Percentiles rank a stretch among this genome's conserved stretches.
Conservation (phyloP, 352 stramenopile genomes). For the Globisporangium megalacanthum region DNA sequence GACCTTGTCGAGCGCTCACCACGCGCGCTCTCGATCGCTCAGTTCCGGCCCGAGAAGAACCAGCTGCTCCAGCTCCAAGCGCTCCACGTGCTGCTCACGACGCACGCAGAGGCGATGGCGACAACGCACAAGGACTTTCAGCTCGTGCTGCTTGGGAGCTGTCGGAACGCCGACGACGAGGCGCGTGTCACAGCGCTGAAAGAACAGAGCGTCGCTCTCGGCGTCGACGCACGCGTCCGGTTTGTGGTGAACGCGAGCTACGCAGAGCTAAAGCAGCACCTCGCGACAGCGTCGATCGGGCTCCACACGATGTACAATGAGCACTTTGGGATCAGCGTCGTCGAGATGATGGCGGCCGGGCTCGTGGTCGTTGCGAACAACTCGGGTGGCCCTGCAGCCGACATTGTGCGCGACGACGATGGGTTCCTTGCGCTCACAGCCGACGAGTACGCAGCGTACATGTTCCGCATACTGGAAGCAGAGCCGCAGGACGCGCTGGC, state of each 20-base stretch:
- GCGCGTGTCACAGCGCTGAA: slow-evolving; percentile 84
- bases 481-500: slow-evolving; percentile 21
- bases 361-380: slow-evolving; percentile 96
- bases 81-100: slow-evolving; percentile 63
- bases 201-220: slow-evolving; percentile 69
- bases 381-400: slow-evolving; percentile 93
- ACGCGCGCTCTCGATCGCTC: slow-evolving; percentile 93
- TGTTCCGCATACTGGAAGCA: slow-evolving; percentile 53
- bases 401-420: slow-evolving; percentile 86
- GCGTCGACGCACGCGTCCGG: slow-evolving; percentile 77
- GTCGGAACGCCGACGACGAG: slow-evolving; percentile 92
- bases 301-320: slow-evolving; percentile 99
- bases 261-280: slow-evolving; percentile 83
- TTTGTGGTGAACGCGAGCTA: slow-evolving; percentile 97
- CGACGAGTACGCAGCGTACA: slow-evolving; percentile 85
- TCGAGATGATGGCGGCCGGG: slow-evolving; percentile 99
- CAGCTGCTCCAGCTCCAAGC: slow-evolving; percentile 93
- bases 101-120: slow-evolving; percentile 36
- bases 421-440: slow-evolving; percentile 83
- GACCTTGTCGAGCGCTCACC: slow-evolving; percentile 48
- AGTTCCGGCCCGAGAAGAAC: slow-evolving; percentile 99
- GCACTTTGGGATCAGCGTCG: slow-evolving; percentile 99
- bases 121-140: slow-evolving; percentile 65
- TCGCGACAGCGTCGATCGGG: slow-evolving; percentile 87
- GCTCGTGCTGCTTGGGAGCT: slow-evolving; percentile 95